Conservation (phyloP, 306 rosid species). For the Arachis stenosperma region DNA sequence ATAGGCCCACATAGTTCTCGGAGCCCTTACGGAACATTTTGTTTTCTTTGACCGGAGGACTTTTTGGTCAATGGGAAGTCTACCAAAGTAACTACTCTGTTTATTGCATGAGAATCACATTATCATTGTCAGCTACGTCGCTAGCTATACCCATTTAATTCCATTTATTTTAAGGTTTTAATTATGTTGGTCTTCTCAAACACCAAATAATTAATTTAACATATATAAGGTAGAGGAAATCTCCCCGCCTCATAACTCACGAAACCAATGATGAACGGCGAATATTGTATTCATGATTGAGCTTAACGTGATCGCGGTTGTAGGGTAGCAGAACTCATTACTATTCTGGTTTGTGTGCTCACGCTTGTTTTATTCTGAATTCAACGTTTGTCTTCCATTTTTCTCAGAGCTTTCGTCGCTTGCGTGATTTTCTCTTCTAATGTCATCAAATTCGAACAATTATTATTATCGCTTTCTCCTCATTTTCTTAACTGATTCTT, state of each 20-base stretch:
- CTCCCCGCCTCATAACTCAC: background rate
- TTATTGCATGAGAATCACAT: background rate
- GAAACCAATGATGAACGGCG: background rate
- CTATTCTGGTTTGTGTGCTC: slow-evolving; percentile 6
- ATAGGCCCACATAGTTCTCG: too few species aligned
- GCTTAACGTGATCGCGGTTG: background rate
- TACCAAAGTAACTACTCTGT: background rate
- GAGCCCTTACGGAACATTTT: too few species aligned
- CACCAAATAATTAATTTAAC: background rate
- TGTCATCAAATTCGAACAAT: background rate
- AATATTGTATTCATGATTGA: background rate
- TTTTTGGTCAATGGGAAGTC: too few species aligned
- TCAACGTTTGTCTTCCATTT: slow-evolving; percentile 13
- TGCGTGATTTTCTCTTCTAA: slow-evolving; percentile 19
- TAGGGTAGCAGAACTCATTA: background rate
- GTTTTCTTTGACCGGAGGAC: too few species aligned
- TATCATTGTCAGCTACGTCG: background rate
- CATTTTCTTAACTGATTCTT: background rate
- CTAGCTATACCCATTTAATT: too few species aligned
- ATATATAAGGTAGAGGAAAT: too few species aligned
- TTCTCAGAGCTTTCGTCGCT: slow-evolving; percentile 4
- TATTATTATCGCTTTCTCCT: background rate
- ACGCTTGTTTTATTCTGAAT: background rate
- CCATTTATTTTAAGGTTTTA: too few species aligned
- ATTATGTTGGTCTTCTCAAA: background rate